Conservation (phyloP, 2,329 filamentous ascomycete genomes). For the Fusarium equiseti region DNA sequence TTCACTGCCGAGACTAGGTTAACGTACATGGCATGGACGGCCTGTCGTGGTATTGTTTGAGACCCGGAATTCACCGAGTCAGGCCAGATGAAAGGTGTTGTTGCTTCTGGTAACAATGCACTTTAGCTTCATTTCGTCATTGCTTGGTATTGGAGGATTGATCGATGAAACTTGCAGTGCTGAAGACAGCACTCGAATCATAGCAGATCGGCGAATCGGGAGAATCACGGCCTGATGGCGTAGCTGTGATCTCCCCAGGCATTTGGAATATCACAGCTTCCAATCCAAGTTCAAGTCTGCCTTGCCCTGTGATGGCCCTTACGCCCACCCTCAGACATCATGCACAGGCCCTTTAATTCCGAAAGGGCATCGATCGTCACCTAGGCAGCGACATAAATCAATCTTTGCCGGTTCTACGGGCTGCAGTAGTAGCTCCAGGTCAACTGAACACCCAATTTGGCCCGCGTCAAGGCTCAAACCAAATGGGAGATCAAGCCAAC, state of each 20-base stretch:
- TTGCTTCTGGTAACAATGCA: not conserved
- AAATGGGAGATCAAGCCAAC: not conserved
- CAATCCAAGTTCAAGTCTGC: conserved; percentile 19
- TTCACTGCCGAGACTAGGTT: conserved; percentile 12
- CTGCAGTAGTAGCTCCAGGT: conserved; percentile 16
- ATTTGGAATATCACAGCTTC: not conserved
- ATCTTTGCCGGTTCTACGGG: conserved; percentile 10
- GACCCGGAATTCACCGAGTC: not conserved
- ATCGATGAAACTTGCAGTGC: conserved; percentile 8
- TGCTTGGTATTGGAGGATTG: conserved; percentile 7
- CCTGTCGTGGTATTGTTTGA: not conserved
- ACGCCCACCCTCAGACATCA: conserved; percentile 21
- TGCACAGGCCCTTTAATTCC: conserved; percentile 27
- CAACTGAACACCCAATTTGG: conserved; percentile 15
- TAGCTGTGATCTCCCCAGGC: conserved; percentile 2
- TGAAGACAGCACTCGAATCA: not conserved
- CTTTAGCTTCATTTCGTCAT: conserved; percentile 11
- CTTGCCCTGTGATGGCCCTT: conserved; percentile 12
- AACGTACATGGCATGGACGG: not conserved
- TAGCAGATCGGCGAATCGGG: conserved; percentile 9
- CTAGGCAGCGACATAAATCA: conserved; percentile 38
- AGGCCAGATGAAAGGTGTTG: not conserved
- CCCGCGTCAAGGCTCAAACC: not conserved
- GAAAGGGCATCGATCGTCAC: conserved; percentile 37
- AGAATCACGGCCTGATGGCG: conserved; percentile 1